Conservation (phyloP, 495 filamentous ascomycete genomes). For the Tuber magnatum region DNA sequence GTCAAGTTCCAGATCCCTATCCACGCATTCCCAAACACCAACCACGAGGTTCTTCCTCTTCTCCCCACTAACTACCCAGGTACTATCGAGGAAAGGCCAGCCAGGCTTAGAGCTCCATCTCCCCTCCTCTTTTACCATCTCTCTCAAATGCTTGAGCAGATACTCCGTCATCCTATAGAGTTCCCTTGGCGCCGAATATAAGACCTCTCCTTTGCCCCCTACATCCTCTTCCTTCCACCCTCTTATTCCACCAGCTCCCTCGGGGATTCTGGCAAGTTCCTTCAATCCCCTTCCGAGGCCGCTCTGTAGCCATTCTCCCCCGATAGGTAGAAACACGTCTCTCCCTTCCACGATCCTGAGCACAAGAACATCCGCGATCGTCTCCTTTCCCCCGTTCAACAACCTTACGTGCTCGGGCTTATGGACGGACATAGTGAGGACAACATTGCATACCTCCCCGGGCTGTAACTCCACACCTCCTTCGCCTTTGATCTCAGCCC, state of each 20-base stretch:
- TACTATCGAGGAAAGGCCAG: slow-evolving; percentile 34
- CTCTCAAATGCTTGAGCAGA: slow-evolving; percentile 61
- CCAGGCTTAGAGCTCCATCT: slow-evolving; percentile 44
- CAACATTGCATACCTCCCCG: slow-evolving; percentile 68
- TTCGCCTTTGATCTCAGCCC: slow-evolving; percentile 18
- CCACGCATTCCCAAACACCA: slow-evolving; percentile 36
- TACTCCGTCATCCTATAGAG: slow-evolving; percentile 81
- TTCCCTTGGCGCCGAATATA: slow-evolving; percentile 69
- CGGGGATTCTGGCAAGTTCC: slow-evolving; percentile 75
- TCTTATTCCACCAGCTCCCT: slow-evolving; percentile 55
- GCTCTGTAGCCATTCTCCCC: slow-evolving; percentile 69
- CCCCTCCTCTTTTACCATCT: slow-evolving; percentile 69
- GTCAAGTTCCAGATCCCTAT: slow-evolving; percentile 34
- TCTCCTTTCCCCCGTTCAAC: slow-evolving; percentile 61
- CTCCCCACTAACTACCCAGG: slow-evolving; percentile 30
- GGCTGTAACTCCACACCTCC: slow-evolving; percentile 60
- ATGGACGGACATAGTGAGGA: slow-evolving; percentile 58
- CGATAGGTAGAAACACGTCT: slow-evolving; percentile 83
- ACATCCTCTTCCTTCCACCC: slow-evolving; percentile 41
- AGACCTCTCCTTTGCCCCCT: slow-evolving; percentile 41
- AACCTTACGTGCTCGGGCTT: slow-evolving; percentile 56
- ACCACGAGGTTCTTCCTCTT: slow-evolving; percentile 27
- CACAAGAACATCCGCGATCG: slow-evolving; percentile 78
- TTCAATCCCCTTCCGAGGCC: slow-evolving; percentile 76
- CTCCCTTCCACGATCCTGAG: slow-evolving; percentile 77